A percentile compares a stretch with the other conserved stretches of the same genome.
phyloP scores from a whole-genome alignment of 345 rosid species.

The Citrus sinensis region DNA sequence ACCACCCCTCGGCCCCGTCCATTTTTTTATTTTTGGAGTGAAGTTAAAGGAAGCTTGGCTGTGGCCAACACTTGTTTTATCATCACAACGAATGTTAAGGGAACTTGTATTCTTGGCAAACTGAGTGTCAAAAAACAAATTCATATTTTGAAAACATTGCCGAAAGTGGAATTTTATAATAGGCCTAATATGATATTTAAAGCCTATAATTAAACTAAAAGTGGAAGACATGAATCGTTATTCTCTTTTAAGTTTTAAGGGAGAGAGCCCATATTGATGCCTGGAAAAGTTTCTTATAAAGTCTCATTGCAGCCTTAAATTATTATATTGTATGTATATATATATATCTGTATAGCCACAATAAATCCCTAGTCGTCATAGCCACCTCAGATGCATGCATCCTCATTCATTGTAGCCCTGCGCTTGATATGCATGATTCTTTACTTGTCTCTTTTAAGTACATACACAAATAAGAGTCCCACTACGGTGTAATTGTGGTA shows the following conservation, averaged over 20 bases:
- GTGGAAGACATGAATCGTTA: not conserved
- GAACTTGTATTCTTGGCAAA: constrained; percentile 9
- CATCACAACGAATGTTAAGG: constrained; percentile 15
- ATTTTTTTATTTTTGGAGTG: constrained; percentile 2
- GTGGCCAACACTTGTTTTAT: constrained; percentile 18
- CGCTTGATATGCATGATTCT: not conserved
- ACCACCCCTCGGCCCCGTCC: not conserved
- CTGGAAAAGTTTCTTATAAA: not conserved
- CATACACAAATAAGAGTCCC: not conserved
- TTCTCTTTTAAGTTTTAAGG: not conserved
- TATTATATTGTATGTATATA: not conserved
- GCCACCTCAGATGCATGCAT: constrained; percentile 8
- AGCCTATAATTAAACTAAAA: not conserved
- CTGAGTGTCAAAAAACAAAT: constrained; percentile 8
- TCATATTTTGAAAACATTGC: constrained; percentile 23
- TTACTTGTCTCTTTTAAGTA: not conserved
- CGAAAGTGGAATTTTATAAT: constrained; percentile 26
- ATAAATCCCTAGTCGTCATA: not conserved
- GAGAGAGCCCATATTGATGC: constrained; percentile 9
- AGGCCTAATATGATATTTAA: not conserved
- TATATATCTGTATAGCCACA: too few relatives aligned
- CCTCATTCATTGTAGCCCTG: not conserved
- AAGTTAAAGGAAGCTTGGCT: constrained; percentile 3
- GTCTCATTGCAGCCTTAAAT: not conserved
- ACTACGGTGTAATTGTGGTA: rapidly evolving